Evolutionary conservation across 495 filamentous ascomycete genomes (phyloP), one percentile per base, ranked within the genome.

Genomic region (Eremomyces bilateralis): DNA sequence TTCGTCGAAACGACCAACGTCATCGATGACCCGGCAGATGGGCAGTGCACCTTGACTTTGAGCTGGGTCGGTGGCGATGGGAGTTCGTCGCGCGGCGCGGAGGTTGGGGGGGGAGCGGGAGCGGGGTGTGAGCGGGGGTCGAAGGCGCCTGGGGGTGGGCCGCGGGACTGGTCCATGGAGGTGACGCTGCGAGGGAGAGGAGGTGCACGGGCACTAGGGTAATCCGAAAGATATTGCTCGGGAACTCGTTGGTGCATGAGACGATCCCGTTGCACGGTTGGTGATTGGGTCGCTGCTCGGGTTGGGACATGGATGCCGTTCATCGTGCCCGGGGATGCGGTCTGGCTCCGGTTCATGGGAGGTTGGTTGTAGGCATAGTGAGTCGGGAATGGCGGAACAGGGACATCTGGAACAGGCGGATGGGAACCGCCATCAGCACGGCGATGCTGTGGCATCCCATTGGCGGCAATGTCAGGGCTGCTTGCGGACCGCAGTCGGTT

Each of bases 1-100:
- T 82, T 88, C 58, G 76, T 85, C 15, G 80, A 72, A 29, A 90
- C 88, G 21, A 97, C 84, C 8, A 97, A 63, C 0, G 83, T 93
- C 37, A 94, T 73, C 44, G 90, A 84, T 38, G 67, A 72, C 13
- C 70, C 69, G 33, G 70, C 71, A 4, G 69, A 63, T 12, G 80
- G 76, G 46, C 77, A 88, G 46, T 80, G 80, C 21, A 97, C 82
- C 54, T 83, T 91, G 34, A 93, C 82, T 50, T 92, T 94, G 34
- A 97, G 64, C 44, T 95, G 90, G 12, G 73, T 53, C 4, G 62
- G 61, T 16, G 47, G 46, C 8, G 16, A 10, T 20, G 24, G 4
- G 16, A 21, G 17, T 10, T 20, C 4, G 8, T 10, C 30, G 8
- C 10, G 6, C 6, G 30, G 30, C 30, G 30, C 18, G 6, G 30